Percentiles rank a stretch among this genome's conserved stretches.
Conservation (phyloP, 139 green algal species). For the Closterium sp. region DNA sequence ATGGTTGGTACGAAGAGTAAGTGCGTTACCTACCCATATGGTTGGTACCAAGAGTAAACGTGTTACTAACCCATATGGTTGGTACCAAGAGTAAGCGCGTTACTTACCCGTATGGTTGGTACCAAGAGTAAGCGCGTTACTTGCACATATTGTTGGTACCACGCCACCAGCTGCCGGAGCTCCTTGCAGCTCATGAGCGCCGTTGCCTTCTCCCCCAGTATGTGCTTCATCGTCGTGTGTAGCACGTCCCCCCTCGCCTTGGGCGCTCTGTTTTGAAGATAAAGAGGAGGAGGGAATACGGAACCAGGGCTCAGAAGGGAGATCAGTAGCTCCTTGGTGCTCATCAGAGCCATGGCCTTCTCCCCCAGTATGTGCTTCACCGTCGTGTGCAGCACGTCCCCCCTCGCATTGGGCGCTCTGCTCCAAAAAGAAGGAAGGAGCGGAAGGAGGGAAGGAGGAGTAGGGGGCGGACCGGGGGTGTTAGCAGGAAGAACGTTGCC, state of each 20-base stretch:
- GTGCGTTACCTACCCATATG: too few species aligned
- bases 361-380: conserved; percentile 41
- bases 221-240: conserved; percentile 50
- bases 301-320: background rate
- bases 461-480: background rate
- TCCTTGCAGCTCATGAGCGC: conserved; percentile 6
- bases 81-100: too few species aligned
- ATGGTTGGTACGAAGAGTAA: too few species aligned
- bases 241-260: conserved; percentile 42
- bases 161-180: too few species aligned
- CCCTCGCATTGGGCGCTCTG: conserved; percentile 30
- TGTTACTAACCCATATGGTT: too few species aligned
- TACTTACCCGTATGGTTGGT: too few species aligned
- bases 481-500: too few species aligned
- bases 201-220: conserved; percentile 33
- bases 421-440: background rate
- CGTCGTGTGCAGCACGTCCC: conserved; percentile 47
- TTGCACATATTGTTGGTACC: too few species aligned
- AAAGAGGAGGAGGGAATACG: background rate
- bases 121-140: too few species aligned
- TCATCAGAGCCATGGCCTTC: conserved; percentile 48
- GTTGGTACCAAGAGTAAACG: too few species aligned
- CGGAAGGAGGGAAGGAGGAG: background rate
- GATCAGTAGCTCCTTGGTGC: too few species aligned
- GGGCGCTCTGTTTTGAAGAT: conserved; percentile 11